Evolutionary conservation across 495 filamentous ascomycete species (phyloP).

Genomic region (Xylaria nigripes): DNA sequence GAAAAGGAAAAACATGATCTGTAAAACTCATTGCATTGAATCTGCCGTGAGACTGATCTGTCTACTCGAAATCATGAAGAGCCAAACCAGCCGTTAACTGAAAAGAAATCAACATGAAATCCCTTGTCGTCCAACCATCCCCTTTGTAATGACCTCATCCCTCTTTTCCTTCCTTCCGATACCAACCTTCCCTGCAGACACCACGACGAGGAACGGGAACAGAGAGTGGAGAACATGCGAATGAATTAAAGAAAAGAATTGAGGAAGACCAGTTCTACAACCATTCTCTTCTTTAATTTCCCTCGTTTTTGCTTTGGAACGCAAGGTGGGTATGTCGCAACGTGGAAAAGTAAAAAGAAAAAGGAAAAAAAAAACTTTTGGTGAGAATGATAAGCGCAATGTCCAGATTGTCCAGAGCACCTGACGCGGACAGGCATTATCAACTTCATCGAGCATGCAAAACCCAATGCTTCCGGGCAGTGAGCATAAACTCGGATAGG

Average conservation of each 20-base stretch:
- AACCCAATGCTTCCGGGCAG: not conserved
- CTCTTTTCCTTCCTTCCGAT: not conserved
- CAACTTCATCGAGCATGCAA: not conserved
- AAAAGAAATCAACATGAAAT: constrained; percentile 11
- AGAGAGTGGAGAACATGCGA: too few relatives aligned
- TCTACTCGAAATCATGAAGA: constrained; percentile 8
- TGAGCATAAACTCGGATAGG: not conserved
- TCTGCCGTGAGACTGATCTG: constrained; percentile 8
- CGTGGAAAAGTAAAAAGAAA: not conserved
- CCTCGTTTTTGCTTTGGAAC: not conserved
- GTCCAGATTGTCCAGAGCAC: not conserved
- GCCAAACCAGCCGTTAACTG: constrained; percentile 4
- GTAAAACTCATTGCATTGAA: constrained; percentile 1
- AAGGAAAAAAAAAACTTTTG: constrained; percentile 7
- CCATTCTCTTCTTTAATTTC: not conserved
- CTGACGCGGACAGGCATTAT: not conserved
- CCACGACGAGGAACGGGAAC: not conserved
- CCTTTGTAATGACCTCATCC: not conserved
- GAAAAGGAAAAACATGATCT: not conserved
- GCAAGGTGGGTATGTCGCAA: constrained; percentile 12
- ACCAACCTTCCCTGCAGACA: not conserved
- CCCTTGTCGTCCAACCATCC: not conserved
- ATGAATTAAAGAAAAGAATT: constrained; percentile 3
- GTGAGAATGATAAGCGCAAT: not conserved
- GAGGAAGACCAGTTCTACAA: not conserved